Conservation (phyloP, 768 basidiomycete genomes). For the Auricularia auricula-judae region DNA sequence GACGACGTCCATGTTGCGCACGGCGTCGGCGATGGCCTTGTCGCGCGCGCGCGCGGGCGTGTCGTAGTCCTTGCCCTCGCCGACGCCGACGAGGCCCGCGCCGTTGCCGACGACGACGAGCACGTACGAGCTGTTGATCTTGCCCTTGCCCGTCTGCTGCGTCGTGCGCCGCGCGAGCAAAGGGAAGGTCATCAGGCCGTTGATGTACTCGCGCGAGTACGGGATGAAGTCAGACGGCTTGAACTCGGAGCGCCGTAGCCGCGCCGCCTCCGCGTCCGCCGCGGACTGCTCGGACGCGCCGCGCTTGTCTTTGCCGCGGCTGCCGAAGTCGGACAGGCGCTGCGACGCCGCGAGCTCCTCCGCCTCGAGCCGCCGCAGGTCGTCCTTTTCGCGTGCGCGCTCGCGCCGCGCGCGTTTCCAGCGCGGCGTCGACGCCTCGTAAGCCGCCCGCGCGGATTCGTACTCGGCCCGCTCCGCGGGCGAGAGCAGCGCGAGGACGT, state of each 20-base stretch:
- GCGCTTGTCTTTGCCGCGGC: neutral
- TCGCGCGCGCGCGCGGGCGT: slow-evolving; percentile 32
- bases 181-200: slow-evolving; percentile 19
- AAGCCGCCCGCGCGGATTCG: too few species aligned
- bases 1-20: slow-evolving; percentile 85
- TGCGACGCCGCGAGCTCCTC: slow-evolving; percentile 16
- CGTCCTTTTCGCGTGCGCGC: too few species aligned
- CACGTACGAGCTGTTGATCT: slow-evolving; percentile 50
- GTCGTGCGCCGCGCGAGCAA: slow-evolving; percentile 49
- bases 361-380: slow-evolving; percentile 6
- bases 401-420: too few species aligned
- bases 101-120: slow-evolving; percentile 76
- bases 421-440: too few species aligned
- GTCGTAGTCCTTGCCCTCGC: slow-evolving; percentile 68
- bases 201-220: slow-evolving; percentile 12
- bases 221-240: slow-evolving; percentile 21
- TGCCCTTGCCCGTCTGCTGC: slow-evolving; percentile 92
- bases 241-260: slow-evolving; percentile 5
- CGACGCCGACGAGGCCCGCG: slow-evolving; percentile 71
- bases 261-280: slow-evolving; percentile 12
- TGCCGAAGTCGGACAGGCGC: neutral
- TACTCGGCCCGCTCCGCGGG: too few species aligned
- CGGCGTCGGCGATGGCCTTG: slow-evolving; percentile 56
- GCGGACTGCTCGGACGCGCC: neutral
- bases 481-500: too few species aligned